Base-by-base conservation (phyloP, 1,139 yeast genomes). In the Scheffersomyces parashehatae region DNA sequence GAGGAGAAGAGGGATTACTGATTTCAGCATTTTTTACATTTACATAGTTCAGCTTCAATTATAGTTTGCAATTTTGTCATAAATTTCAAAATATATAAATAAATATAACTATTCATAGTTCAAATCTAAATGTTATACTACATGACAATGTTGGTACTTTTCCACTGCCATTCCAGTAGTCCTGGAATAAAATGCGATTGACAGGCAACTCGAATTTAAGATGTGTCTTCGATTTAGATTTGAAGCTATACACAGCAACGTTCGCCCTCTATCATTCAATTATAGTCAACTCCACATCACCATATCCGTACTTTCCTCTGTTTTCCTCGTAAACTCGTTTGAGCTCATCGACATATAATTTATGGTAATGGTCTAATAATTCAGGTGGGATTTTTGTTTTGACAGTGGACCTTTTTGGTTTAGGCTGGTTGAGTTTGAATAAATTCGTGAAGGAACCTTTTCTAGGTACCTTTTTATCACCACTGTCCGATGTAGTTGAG, bases 301-400 rank as follows among this genome's bases (percentile, higher is more conserved):
- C 74, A 49, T 75, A 75, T 1, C 83, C 82, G 52, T 63, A 93
- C 50, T 73, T 73, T 6, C 70, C 74, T 61, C 85, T 88, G 59
- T 91, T 81, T 11, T 81, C 85, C 37, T 87, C 82, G 62, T 83
- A 93, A 2, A 91, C 73, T 44, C 77, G 68, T 50, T 73, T 66
- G 54, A 95, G 67, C 47, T 82, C 90, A 12, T 80, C 77, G n/a
- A 86, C 77, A 59, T 93, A 93, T 33, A 82, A 57, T 28, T 67
- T 68, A 62, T 93, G 98, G 57, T 87, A 89, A 49, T 83, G 74
- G 44, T 87, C 85, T 16, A 93, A 74, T 44, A 73, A 48, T 32
- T 68, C 73, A 13, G 60, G 68, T 2, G 79, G 77, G 14, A 73
- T 56, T 44, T 68, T 68, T 3, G 67, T 51, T 39, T 56, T 59